Conservation (phyloP, 2,329 filamentous ascomycete species). For the Pseudogymnoascus sp. region DNA sequence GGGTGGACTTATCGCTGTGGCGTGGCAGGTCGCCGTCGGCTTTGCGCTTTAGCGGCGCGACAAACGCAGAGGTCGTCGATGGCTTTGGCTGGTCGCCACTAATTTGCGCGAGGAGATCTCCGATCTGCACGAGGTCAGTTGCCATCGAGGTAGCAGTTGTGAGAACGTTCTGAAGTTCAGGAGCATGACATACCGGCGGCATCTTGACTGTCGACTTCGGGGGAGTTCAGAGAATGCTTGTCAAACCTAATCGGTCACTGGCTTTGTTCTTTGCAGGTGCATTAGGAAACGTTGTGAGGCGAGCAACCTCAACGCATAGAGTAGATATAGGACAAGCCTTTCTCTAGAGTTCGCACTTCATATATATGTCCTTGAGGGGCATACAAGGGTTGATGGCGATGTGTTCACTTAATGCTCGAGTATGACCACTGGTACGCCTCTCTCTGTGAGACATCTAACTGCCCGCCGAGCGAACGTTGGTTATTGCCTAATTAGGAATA, state of each 20-base stretch:
- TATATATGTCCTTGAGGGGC: neutral
- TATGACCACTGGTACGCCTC: constrained; percentile 2
- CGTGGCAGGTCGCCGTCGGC: constrained; percentile 42
- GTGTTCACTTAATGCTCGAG: constrained; percentile 7
- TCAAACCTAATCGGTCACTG: constrained; percentile 8
- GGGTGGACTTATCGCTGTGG: constrained; percentile 36
- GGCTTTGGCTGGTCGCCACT: constrained; percentile 40
- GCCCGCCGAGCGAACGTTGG: neutral
- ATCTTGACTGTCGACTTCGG: constrained; percentile 6
- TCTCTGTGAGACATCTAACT: constrained; percentile 5
- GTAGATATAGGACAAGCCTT: neutral
- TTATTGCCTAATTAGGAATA: constrained; percentile 8
- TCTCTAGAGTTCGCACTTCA: neutral
- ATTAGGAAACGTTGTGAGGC: constrained; percentile 4
- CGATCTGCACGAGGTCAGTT: constrained; percentile 36
- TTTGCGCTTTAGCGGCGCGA: constrained; percentile 45
- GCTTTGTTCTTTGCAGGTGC: constrained; percentile 9
- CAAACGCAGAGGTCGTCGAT: constrained; percentile 24
- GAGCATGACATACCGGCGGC: constrained; percentile 6
- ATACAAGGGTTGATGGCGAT: constrained; percentile 1
- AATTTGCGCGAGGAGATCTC: constrained; percentile 53
- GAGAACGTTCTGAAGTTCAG: neutral
- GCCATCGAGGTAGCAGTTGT: constrained; percentile 12
- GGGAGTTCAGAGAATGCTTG: neutral
- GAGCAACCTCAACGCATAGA: constrained; percentile 1